A percentile compares a stretch with the other conserved stretches of the same genome.
Conservation (phyloP, 176 grass and related monocot species). For the Puccinellia tenuiflora region DNA sequence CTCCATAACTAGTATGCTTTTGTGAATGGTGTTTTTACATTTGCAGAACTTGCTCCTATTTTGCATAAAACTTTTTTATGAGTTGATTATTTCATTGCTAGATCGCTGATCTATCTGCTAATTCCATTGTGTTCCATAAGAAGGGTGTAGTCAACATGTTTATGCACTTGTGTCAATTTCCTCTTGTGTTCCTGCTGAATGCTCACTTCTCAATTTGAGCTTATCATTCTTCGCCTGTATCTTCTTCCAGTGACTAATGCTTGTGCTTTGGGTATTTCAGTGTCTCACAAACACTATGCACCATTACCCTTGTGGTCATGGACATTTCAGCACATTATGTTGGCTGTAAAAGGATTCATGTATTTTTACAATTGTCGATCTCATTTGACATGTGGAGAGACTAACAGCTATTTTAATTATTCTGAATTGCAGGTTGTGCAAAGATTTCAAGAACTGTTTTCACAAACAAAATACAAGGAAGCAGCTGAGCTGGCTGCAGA, state of each 20-base stretch:
- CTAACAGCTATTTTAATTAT: not conserved
- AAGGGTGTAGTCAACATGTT: not conserved
- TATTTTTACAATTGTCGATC: not conserved
- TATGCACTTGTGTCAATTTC: not conserved
- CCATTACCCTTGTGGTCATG: not conserved
- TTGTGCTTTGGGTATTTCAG: slow-evolving; percentile 3
- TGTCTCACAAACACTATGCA: not conserved
- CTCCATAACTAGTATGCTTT: not conserved
- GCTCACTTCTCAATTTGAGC: not conserved
- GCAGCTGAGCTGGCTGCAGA: slow-evolving; percentile 96
- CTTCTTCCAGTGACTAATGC: not conserved
- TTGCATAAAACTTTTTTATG: not conserved
- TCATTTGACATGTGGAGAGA: not conserved
- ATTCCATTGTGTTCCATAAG: not conserved
- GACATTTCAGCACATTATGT: not conserved
- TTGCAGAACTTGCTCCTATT: not conserved
- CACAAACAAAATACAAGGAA: slow-evolving; percentile 97
- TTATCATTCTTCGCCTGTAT: not conserved
- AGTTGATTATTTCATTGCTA: not conserved
- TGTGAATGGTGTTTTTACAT: not conserved
- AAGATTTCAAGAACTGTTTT: slow-evolving; percentile 91
- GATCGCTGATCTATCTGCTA: not conserved
- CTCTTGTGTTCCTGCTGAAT: not conserved
- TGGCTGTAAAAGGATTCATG: not conserved
- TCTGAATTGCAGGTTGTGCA: slow-evolving; percentile 81